Conservation (phyloP, 2,329 filamentous ascomycete genomes). For the Pezicula neosporulosa region DNA sequence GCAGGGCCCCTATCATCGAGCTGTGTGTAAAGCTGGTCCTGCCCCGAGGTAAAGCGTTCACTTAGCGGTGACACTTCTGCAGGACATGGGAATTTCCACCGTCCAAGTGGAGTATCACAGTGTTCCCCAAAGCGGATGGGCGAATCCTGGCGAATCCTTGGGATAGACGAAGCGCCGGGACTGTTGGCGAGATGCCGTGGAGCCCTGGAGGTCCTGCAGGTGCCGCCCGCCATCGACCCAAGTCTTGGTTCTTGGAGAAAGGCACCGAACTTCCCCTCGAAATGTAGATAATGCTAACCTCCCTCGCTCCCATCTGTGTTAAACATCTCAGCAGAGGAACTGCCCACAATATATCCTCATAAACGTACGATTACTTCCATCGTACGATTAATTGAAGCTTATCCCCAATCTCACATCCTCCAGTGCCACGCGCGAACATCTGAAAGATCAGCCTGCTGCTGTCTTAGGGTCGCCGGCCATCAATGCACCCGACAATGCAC, state of each 20-base stretch:
- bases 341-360: slow-evolving; percentile 8
- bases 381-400: slow-evolving; percentile 12
- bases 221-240: too few species aligned
- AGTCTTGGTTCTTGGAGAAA: not conserved
- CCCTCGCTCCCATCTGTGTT: not conserved
- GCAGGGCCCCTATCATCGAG: too few species aligned
- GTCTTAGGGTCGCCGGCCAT: slow-evolving; percentile 7
- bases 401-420: slow-evolving; percentile 1
- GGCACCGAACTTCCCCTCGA: not conserved
- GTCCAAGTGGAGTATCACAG: too few species aligned
- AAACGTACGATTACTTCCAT: not conserved
- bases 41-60: too few species aligned
- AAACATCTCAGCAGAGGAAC: not conserved
- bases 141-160: too few species aligned
- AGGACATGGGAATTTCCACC: too few species aligned
- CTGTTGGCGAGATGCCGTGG: too few species aligned
- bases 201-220: too few species aligned
- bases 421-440: slow-evolving; percentile 6
- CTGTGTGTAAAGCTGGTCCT: too few species aligned
- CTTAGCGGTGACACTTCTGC: too few species aligned
- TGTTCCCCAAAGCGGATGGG: too few species aligned
- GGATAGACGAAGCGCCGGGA: too few species aligned
- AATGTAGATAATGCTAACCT: not conserved
- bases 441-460: slow-evolving; percentile 8
- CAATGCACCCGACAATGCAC: slow-evolving; percentile 19